These are phyloP conservation scores for Xylariaceae sp. DNA, from an alignment of 2,329 filamentous ascomycete genomes.

Conservation along the genomic window DNA sequence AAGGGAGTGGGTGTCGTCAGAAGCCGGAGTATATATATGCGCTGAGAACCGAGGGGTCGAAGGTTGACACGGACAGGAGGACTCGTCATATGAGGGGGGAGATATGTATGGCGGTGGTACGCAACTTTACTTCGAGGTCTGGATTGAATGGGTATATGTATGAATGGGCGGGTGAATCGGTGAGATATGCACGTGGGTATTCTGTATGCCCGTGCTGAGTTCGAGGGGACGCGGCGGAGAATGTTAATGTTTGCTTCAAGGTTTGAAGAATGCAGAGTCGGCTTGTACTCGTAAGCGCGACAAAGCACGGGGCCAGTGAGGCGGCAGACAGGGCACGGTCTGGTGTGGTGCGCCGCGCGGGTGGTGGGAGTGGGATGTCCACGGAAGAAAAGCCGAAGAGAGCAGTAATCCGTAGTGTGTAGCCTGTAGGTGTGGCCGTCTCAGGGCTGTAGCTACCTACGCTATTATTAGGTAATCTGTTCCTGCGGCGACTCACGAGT, in stretches of 20 bases:
- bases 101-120: too few species aligned
- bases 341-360: slow-evolving; percentile 6
- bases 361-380: background rate
- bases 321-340: slow-evolving; percentile 7
- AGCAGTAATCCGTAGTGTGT: background rate
- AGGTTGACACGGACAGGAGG: background rate
- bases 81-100: background rate
- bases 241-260: background rate
- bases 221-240: too few species aligned
- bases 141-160: too few species aligned
- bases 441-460: slow-evolving; percentile 1
- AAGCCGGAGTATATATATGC: background rate
- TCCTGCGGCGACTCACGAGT: background rate
- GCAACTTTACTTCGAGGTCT: too few species aligned
- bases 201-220: too few species aligned
- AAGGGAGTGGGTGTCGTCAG: background rate
- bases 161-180: too few species aligned
- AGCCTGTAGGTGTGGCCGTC: background rate
- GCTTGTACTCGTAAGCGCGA: slow-evolving; percentile 10
- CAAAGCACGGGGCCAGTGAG: slow-evolving; percentile 6
- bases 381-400: background rate
- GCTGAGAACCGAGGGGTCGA: background rate
- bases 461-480: background rate
- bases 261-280: background rate
- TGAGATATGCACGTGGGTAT: too few species aligned